Conservation (phyloP, 768 basidiomycete species). For the Chlorophyllum brunneum region DNA sequence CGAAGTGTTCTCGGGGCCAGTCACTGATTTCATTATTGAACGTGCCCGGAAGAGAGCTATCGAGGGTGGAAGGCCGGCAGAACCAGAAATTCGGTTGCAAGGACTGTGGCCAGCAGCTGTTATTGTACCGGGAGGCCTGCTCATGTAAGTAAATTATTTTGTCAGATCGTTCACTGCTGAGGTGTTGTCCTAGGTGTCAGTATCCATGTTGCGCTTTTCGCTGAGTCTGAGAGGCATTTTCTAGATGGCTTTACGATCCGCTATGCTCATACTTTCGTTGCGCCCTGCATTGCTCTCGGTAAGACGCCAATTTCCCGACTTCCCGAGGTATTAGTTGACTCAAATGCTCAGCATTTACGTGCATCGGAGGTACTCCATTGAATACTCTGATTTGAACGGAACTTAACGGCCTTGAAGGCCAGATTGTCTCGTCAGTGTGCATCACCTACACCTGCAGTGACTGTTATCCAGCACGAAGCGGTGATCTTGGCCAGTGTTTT, state of each 20-base stretch:
- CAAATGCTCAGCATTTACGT: slow-evolving; percentile 24
- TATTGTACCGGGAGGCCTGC: slow-evolving; percentile 28
- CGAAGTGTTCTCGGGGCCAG: slow-evolving; percentile 31
- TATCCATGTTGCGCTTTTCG: neutral
- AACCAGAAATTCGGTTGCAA: slow-evolving; percentile 30
- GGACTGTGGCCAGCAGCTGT: slow-evolving; percentile 35
- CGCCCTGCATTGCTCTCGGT: slow-evolving; percentile 37
- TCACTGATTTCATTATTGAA: slow-evolving; percentile 31
- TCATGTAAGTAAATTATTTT: slow-evolving; percentile 23
- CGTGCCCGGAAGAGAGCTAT: slow-evolving; percentile 28
- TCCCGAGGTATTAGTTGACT: neutral
- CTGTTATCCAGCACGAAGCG: slow-evolving; percentile 31
- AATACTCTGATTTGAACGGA: neutral
- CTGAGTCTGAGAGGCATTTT: neutral
- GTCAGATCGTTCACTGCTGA: neutral
- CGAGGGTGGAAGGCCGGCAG: slow-evolving; percentile 17
- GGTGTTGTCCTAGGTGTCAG: slow-evolving; percentile 9
- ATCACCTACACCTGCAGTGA: slow-evolving; percentile 37
- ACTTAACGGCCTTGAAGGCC: slow-evolving; percentile 20
- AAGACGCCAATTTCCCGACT: slow-evolving; percentile 2
- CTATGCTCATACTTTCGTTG: slow-evolving; percentile 28
- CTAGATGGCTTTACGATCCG: slow-evolving; percentile 32
- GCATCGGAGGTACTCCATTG: slow-evolving; percentile 28
- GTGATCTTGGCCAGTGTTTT: slow-evolving; percentile 35
- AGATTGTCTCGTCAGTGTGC: slow-evolving; percentile 31